Evolutionary conservation across 208 protist genomes (phyloP).

Genomic region (Crithidia fasciculata): DNA sequence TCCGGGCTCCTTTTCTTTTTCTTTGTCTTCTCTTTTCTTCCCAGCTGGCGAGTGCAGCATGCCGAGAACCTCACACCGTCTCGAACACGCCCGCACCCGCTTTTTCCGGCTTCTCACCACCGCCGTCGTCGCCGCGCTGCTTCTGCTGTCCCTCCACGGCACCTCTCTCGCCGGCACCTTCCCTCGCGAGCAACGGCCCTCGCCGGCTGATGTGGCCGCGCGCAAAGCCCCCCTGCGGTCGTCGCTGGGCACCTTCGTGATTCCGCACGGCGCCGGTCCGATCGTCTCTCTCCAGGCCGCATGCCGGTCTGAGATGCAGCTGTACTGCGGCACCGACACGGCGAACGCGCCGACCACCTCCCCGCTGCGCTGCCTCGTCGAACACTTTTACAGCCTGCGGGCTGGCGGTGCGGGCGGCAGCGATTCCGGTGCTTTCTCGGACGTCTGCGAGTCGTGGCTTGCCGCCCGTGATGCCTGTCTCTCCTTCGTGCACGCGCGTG

Average conservation of each 20-base stretch:
- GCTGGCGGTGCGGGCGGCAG: background rate
- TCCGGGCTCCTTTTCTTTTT: slow-evolving; percentile 23
- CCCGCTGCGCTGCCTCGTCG: slow-evolving; percentile 33
- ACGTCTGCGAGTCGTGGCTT: slow-evolving; percentile 64
- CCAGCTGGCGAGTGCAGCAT: slow-evolving; percentile 12
- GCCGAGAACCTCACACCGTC: background rate
- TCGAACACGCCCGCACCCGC: slow-evolving; percentile 7
- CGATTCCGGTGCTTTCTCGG: slow-evolving; percentile 19
- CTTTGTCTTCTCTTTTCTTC: slow-evolving; percentile 13
- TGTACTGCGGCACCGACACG: slow-evolving; percentile 20
- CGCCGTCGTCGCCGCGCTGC: slow-evolving; percentile 12
- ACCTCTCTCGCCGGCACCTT: slow-evolving; percentile 24
- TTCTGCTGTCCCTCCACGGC: slow-evolving; percentile 26
- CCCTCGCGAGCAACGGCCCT: background rate
- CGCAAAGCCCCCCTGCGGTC: background rate
- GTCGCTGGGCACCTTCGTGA: slow-evolving; percentile 8
- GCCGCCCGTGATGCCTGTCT: slow-evolving; percentile 65
- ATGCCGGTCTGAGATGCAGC: slow-evolving; percentile 33
- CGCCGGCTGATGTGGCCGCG: background rate
- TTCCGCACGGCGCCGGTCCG: background rate
- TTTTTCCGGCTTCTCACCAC: slow-evolving; percentile 13
- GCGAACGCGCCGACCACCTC: background rate
- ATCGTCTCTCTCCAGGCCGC: slow-evolving; percentile 29
- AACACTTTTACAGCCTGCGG: slow-evolving; percentile 21
- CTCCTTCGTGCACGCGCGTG: slow-evolving; percentile 36